Base-by-base conservation (phyloP, 164 flowering plant species). In the Dillenia suffruticosa region DNA sequence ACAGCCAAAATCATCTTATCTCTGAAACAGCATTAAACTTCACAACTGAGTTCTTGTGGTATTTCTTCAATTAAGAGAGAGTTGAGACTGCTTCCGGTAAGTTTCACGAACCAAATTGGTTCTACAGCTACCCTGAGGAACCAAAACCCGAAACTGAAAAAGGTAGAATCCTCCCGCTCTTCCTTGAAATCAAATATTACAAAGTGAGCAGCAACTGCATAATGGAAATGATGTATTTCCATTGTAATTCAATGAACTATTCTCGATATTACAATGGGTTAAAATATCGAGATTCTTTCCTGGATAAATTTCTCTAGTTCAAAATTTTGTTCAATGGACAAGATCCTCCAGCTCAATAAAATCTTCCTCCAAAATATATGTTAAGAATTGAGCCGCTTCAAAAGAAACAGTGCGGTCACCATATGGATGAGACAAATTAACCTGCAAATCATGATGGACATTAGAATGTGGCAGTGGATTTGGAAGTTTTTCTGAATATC, bases 331-430 rank as follows among this genome's bases (percentile, higher is more conserved):
- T 46, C 66, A 66, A 52, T 14, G 32, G 32, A 62, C 17, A 46
- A 68, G 57, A 62, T 59, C 73, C 17, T 70, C 16, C 11, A 70
- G 52, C 49, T 70, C 69, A 6, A 70, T 49, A 62, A 55, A 70
- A 52, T 70, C 62, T 22, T 62, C 73, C 51, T 65, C 69, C 11
- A 51, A 44, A 54, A 70, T 49, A 5, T 45, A 32, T 32, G 40
- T 32, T 32, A 47, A 10, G 58, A 40, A 32, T 56, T 13, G 16
- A 55, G 51, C 17, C 46, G 16, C 45, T 51, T 62, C 71, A 52
- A 13, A 43, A 51, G 11, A 58, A 12, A 14, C 22, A 46, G 19
- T 16, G n/a, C 58, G 56, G 10, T 51, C 61, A 56, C 50, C 47
- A 13, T 19, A 19, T 32, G 32, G 63, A 48, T 17, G 52, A 57